A percentile compares a stretch with the other conserved stretches of the same genome.
These are phyloP conservation scores for Mortierella sp. DNA, from an alignment of 371 early-diverging fungal genomes.

Conservation along the genomic window DNA sequence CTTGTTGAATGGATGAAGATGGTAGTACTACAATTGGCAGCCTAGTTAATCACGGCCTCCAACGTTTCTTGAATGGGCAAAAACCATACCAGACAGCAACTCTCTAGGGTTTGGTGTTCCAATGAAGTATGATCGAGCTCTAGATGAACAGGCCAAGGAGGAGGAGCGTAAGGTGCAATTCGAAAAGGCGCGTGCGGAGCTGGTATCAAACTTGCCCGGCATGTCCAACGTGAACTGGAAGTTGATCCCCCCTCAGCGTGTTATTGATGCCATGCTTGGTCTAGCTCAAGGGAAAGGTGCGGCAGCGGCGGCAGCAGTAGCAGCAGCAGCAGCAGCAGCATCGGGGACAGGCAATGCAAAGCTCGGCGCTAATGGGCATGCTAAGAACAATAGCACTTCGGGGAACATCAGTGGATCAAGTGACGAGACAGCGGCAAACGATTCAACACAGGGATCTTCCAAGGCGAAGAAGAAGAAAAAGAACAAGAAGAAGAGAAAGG, in stretches of 20 bases:
- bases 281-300: not conserved
- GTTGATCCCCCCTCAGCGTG: conserved; percentile 45
- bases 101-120: conserved; percentile 54
- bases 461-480: conserved; percentile 48
- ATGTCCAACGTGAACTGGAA: conserved; percentile 47
- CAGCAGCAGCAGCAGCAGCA: too few species aligned
- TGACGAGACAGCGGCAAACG: not conserved
- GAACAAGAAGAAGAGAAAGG: conserved; percentile 41
- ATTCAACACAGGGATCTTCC: not conserved
- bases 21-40: too few species aligned
- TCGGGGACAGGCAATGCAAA: too few species aligned
- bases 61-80: not conserved
- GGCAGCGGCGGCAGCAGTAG: too few species aligned
- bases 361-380: conserved; percentile 2
- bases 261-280: conserved; percentile 28
- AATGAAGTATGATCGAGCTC: conserved; percentile 38
- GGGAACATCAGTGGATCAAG: not conserved
- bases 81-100: conserved; percentile 27
- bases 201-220: conserved; percentile 5
- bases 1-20: not conserved
- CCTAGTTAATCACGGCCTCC: too few species aligned
- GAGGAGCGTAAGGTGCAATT: conserved; percentile 22
- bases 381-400: not conserved
- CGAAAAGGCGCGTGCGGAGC: conserved; percentile 43
- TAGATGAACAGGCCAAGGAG: conserved; percentile 13